phyloP scores from a whole-genome alignment of 2,329 filamentous ascomycete species.

The Phaeosphaeria sp. region DNA sequence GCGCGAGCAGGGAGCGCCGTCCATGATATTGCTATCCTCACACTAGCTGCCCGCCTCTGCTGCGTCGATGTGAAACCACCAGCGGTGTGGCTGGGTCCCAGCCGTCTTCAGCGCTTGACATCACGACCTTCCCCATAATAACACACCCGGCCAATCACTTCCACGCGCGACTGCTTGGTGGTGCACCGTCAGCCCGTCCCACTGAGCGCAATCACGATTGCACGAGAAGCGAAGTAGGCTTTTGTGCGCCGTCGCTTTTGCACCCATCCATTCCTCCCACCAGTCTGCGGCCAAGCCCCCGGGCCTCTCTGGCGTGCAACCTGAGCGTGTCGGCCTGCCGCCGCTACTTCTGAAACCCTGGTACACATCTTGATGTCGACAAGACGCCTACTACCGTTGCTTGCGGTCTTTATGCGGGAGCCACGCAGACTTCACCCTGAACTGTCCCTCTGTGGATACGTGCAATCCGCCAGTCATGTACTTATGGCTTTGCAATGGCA shows the following conservation, averaged over 20 bases:
- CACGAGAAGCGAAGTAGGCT: constrained; percentile 15
- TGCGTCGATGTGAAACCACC: constrained; percentile 8
- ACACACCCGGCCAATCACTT: background rate
- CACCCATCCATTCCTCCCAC: constrained; percentile 11
- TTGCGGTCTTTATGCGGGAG: constrained; percentile 1
- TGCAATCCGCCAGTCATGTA: constrained; percentile 2
- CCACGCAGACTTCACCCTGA: background rate
- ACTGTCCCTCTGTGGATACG: background rate
- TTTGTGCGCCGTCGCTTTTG: constrained; percentile 5
- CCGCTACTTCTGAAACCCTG: constrained; percentile 8
- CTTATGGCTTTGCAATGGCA: constrained; percentile 11
- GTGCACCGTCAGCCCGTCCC: background rate
- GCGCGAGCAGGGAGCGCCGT: constrained; percentile 2
- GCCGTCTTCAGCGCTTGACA: constrained; percentile 10
- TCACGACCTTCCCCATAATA: constrained; percentile 5
- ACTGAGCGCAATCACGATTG: constrained; percentile 1
- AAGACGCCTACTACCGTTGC: background rate
- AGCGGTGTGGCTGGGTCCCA: constrained; percentile 7
- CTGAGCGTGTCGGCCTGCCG: constrained; percentile 5
- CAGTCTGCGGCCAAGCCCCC: constrained; percentile 20
- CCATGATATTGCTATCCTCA: constrained; percentile 3
- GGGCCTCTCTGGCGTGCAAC: constrained; percentile 10
- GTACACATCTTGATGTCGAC: constrained; percentile 9
- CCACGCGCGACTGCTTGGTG: background rate
- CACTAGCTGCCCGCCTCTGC: background rate